Evolutionary conservation across 768 basidiomycete species (phyloP), one percentile per base, ranked within the genome.

Genomic region (Trametes punicea): DNA sequence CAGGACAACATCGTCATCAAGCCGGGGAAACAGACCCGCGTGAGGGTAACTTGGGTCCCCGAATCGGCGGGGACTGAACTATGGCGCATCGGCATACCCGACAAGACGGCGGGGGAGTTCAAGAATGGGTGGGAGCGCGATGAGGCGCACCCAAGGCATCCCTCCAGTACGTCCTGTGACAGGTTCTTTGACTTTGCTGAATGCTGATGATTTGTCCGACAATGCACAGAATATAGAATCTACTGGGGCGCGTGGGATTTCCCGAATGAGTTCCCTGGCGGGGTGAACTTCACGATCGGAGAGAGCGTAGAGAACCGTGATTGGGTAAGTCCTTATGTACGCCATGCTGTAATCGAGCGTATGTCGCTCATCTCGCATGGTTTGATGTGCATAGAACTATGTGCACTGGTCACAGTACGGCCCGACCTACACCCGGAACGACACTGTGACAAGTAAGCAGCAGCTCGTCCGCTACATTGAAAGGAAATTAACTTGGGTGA

Each of bases 241-340:
- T 62, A 47, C 57, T 69, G 66, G 65, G 68, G 68, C n/a, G 65
- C 68, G 7, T 69, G 65, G 64, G 65, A 68, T 46, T 69, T 66
- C 50, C 64, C 64, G 11, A 64, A 57, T 7, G 63, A 69, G 30
- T 69, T 69, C 47, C 68, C 68, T 2, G 51, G 52, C 2, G 68
- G 68, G 21, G 68, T 68, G 1, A 69, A 69, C 51, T 69, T 68
- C 40, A 69, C 68, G 0, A 50, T 69, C 40, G 68, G 68, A 23
- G 34, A 54, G 29, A 68, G 67, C 33, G 46, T 50, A 1, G 64
- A 64, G 23, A 52, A 47, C 13, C 46, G 46, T 3, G 67, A 69
- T 42, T 69, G 64, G 62, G 61, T 58, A 18, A 29, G 39, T 41
- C n/a, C n/a, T n/a, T n/a, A 31, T 34, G 23, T 45, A 3, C 6